Evolutionary conservation across 139 green algal genomes (phyloP).

Genomic region (Chlorokybus atmophyticus): DNA sequence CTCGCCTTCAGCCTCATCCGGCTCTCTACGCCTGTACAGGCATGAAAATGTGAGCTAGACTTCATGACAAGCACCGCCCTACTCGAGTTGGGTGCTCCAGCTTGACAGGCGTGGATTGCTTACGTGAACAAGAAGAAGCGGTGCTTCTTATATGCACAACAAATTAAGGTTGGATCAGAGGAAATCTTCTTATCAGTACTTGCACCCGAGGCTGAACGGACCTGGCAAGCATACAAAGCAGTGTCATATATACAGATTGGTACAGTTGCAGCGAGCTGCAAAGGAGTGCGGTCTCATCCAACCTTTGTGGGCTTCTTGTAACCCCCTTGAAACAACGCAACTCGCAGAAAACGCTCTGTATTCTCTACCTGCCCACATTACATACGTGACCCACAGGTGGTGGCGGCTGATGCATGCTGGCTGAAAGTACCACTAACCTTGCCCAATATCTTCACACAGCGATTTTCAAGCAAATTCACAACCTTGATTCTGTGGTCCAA

Average conservation of each 20-base stretch:
- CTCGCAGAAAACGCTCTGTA: conserved; percentile 76
- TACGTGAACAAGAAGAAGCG: conserved; percentile 86
- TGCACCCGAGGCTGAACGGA: too few relatives aligned
- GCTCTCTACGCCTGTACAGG: conserved; percentile 13
- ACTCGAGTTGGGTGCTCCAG: too few relatives aligned
- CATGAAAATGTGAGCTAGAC: background rate
- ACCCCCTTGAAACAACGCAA: conserved; percentile 67
- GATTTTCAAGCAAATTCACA: conserved; percentile 80
- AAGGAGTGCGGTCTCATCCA: too few relatives aligned
- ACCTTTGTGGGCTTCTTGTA: conserved; percentile 18
- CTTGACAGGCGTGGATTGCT: conserved; percentile 59
- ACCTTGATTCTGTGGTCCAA: conserved; percentile 41
- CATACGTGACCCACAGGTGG: too few relatives aligned
- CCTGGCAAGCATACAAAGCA: too few relatives aligned
- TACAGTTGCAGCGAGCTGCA: too few relatives aligned
- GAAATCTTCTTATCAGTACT: too few relatives aligned
- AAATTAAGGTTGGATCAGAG: conserved; percentile 70
- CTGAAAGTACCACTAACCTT: conserved; percentile 40
- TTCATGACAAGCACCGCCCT: conserved; percentile 4
- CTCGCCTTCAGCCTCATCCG: conserved; percentile 61
- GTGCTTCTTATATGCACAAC: conserved; percentile 64
- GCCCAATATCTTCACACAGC: conserved; percentile 56
- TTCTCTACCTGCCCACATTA: conserved; percentile 80
- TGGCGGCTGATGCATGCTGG: too few relatives aligned
- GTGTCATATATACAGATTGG: too few relatives aligned